phyloP scores from a whole-genome alignment of 768 basidiomycete genomes.

The Rhodocollybia butyracea region DNA sequence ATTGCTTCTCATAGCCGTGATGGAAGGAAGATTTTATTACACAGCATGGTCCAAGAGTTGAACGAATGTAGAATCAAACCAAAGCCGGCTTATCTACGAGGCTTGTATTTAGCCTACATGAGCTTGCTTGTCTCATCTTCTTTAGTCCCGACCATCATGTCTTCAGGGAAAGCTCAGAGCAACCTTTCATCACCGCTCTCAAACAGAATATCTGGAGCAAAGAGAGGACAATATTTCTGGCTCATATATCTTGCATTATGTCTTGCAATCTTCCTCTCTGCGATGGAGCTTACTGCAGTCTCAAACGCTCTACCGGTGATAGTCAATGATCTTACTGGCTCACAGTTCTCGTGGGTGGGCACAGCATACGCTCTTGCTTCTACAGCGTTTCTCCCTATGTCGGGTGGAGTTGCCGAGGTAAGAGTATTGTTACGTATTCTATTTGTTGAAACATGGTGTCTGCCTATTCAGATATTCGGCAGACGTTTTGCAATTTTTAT shows the following conservation, averaged over 20 bases:
- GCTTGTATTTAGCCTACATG: no score
- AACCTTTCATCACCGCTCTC: no score
- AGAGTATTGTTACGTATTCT: not conserved
- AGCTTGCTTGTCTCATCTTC: no score
- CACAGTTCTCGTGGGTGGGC: constrained; percentile 23
- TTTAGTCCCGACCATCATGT: no score
- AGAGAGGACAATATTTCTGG: constrained; percentile 22
- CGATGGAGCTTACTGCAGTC: constrained; percentile 26
- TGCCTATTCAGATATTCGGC: not conserved
- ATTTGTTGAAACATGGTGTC: not conserved
- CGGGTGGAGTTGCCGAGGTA: constrained; percentile 28
- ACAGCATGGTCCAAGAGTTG: no score
- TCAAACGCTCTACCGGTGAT: constrained; percentile 29
- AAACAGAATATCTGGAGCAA: no score
- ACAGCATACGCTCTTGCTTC: constrained; percentile 23
- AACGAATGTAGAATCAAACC: no score
- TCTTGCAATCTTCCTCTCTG: constrained; percentile 24
- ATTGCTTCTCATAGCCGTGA: no score
- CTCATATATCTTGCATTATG: constrained; percentile 26
- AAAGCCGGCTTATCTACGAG: no score
- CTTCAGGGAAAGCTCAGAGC: no score
- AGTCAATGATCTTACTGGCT: constrained; percentile 22
- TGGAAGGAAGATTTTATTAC: no score
- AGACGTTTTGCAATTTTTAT: not conserved
- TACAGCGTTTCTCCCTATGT: constrained; percentile 28